Evolutionary conservation across 1,139 yeast species (phyloP), one percentile per base, ranked within the genome.

Genomic region (Sugiyamaella novakii): DNA sequence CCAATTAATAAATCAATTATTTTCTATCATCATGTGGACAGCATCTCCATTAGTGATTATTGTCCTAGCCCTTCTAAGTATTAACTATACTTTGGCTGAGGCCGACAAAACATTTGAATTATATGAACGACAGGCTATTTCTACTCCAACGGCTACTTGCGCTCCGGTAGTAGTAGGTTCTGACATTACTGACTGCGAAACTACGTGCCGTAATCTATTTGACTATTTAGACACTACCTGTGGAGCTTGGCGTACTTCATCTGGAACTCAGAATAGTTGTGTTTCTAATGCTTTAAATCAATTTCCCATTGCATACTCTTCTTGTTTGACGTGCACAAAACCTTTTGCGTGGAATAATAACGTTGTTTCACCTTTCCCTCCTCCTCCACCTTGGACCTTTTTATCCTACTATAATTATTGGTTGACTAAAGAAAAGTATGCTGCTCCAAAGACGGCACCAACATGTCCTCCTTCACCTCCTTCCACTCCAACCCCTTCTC

Each of bases 371-470:
- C 43, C 43, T 4, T 29, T 10, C 28, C 43, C 43, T 27, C 43
- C 43, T 3, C 43, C 43, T 5, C 43, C 43, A 15, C 43, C 43
- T 15, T 29, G 25, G 25, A 28, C n/a, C 8, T 27, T 11, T 5
- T 19, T 39, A 34, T 15, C 43, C 2, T 29, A 39, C 22, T 36
- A 36, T 36, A 36, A 36, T n/a, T 36, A 36, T 36, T 36, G 29
- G 29, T 14, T 36, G 30, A 8, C 40, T 5, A n/a, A 17, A n/a
- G 29, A 28, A 3, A 36, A 10, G 3, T 36, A 42, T 22, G 17
- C n/a, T 8, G 42, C 27, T 10, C 33, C 27, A 6, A 15, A n/a
- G n/a, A n/a, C 45, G 2, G 35, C 29, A 2, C 17, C 43, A 14
- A 18, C 45, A 31, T 41, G 37, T 19, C 19, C 37, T 18, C 24